These are phyloP conservation scores for Cordyceps tenuipes DNA, from an alignment of 2,329 filamentous ascomycete species.

Conservation along the genomic window DNA sequence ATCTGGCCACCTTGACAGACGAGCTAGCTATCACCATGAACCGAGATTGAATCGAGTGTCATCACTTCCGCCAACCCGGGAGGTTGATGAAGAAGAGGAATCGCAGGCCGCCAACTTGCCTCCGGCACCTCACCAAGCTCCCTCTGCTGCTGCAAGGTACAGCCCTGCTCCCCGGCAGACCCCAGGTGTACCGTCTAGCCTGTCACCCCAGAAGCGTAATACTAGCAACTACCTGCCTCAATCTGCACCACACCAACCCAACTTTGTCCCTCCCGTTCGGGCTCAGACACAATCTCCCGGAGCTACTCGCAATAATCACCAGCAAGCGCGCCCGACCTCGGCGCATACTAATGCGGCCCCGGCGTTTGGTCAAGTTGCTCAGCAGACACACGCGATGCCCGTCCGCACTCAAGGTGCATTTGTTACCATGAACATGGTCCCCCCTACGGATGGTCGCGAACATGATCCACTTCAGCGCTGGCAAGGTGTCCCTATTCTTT, in stretches of 20 bases:
- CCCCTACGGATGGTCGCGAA: conserved; percentile 57
- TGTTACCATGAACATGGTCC: conserved; percentile 47
- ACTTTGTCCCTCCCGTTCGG: conserved; percentile 47
- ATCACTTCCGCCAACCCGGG: conserved; percentile 52
- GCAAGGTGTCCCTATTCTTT: conserved; percentile 80
- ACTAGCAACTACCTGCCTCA: conserved; percentile 44
- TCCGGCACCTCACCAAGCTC: conserved; percentile 17
- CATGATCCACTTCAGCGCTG: conserved; percentile 78
- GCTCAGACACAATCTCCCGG: conserved; percentile 57
- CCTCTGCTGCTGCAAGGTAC: conserved; percentile 28
- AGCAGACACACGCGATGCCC: conserved; percentile 13
- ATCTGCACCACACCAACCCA: conserved; percentile 22
- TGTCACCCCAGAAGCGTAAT: conserved; percentile 49
- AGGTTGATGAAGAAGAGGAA: conserved; percentile 53
- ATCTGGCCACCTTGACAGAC: conserved; percentile 35
- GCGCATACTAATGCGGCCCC: conserved; percentile 39
- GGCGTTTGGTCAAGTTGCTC: conserved; percentile 17
- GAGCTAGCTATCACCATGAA: conserved; percentile 46
- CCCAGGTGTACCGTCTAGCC: conserved; percentile 12
- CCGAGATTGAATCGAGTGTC: conserved; percentile 44
- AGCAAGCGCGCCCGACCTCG: conserved; percentile 42
- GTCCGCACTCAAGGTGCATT: conserved; percentile 38
- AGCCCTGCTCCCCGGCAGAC: conserved; percentile 26
- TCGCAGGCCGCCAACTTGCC: conserved; percentile 22
- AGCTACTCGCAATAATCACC: conserved; percentile 32